Percentiles rank a stretch among this genome's conserved stretches.
Evolutionary conservation across 345 rosid species (phyloP).

Genomic region (Arabis alpina): DNA sequence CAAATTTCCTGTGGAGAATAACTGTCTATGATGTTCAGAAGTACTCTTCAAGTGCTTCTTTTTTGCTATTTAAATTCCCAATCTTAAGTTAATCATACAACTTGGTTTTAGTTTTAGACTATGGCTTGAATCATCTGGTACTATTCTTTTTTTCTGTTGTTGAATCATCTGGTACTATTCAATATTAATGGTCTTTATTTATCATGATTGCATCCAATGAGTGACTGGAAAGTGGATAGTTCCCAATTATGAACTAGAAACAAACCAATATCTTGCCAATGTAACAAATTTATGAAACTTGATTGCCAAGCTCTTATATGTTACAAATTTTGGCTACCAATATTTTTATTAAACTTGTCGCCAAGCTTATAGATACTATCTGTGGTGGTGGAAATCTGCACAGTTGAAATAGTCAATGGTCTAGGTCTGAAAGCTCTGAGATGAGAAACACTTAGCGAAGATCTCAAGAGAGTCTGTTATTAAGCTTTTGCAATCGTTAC

Average conservation of each 20-base stretch:
- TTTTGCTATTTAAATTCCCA: neutral
- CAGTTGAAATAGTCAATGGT: too few species aligned
- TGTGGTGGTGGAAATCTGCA: too few species aligned
- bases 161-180: neutral
- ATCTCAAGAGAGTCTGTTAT: too few species aligned
- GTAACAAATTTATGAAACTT: too few species aligned
- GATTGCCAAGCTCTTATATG: too few species aligned
- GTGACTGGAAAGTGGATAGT: too few species aligned
- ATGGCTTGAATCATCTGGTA: neutral
- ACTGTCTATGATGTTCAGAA: neutral
- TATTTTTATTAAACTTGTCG: neutral
- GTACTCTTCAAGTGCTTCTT: neutral
- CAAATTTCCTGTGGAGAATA: neutral
- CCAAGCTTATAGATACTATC: neutral
- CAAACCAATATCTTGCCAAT: too few species aligned
- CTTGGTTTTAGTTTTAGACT: neutral
- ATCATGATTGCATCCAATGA: neutral
- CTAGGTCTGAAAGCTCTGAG: too few species aligned
- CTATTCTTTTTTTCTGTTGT: neutral
- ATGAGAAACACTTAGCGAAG: too few species aligned
- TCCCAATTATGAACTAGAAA: too few species aligned
- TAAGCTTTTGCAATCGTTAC: too few species aligned
- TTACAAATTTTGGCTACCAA: too few species aligned
- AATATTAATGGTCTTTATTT: neutral
- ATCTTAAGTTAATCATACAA: neutral